Evolutionary conservation across 2,329 filamentous ascomycete species (phyloP), one percentile per base, ranked within the genome.

Genomic region (Nigrograna mackinnonii): DNA sequence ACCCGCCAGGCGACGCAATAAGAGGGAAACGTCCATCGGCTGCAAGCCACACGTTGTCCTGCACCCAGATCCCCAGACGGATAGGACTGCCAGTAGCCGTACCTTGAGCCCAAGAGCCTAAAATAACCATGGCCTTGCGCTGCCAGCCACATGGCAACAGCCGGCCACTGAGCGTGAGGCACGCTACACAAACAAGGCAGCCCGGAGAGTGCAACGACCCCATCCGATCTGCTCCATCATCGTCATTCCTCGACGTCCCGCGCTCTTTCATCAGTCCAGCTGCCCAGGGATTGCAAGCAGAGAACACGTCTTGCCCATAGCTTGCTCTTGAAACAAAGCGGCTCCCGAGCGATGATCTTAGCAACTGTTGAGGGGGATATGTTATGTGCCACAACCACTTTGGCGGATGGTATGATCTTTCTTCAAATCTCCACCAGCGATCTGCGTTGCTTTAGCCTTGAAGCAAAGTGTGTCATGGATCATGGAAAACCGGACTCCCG

Each of bases 21-120:
- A n/a, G n/a, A n/a, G n/a, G n/a, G n/a, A n/a, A n/a, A n/a, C n/a
- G n/a, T n/a, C n/a, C n/a, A n/a, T n/a, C 19, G 26, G 40, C 49
- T 57, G 53, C 50, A 57, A 57, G 55, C 55, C 56, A 59, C 49
- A 52, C 34, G 39, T 50, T 46, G 26, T 47, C 19, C 42, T 54
- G 50, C 57, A 50, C 43, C 39, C 49, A 38, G 46, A 35, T 38
- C 38, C 40, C 39, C 36, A 39, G 22, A 39, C 36, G 34, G 17
- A 12, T 36, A 36, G 19, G 28, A 37, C 38, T 19, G 33, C 35
- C 35, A 21, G 13, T 11, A 21, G 34, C 17, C 17, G 11, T 20
- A 21, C 13, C 7, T 6, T 35, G 37, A 19, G 40, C 34, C 36
- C 46, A 35, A 18, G 22, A 33, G 22, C 36, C 28, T 18, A 30